phyloP scores from a whole-genome alignment of 352 stramenopile genomes.

The Phytophthora pinifolia region DNA sequence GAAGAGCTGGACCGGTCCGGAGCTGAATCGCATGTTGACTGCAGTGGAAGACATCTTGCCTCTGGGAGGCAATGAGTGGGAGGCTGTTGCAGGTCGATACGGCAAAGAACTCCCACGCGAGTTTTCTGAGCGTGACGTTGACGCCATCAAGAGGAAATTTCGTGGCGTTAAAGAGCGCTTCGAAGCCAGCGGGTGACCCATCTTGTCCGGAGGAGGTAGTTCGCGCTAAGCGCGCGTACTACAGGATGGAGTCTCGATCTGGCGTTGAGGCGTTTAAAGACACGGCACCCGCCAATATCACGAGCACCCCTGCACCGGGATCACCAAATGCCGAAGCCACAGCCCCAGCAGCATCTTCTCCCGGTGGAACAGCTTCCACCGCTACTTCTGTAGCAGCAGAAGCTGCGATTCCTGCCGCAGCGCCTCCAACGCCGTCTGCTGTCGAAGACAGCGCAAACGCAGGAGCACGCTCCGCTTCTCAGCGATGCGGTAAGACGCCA shows the following conservation, averaged over 20 bases:
- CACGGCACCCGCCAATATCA: not conserved
- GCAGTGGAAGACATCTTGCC: not conserved
- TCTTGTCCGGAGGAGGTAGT: not conserved
- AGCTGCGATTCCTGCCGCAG: too few relatives aligned
- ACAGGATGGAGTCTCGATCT: not conserved
- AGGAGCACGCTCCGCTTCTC: not conserved
- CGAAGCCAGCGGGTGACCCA: not conserved
- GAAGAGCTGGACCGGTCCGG: conserved; percentile 1
- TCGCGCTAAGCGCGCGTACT: not conserved
- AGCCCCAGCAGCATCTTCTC: not conserved
- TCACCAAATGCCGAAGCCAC: too few relatives aligned
- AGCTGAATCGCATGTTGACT: not conserved
- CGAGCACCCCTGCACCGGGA: too few relatives aligned
- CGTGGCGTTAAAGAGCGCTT: not conserved
- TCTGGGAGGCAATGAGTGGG: conserved; percentile 1
- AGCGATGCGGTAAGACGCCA: conserved; percentile 1
- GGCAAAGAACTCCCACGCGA: not conserved
- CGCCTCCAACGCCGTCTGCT: too few relatives aligned
- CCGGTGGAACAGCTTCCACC: not conserved
- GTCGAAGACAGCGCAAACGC: not conserved
- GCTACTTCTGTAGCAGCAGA: not conserved
- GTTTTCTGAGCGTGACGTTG: not conserved
- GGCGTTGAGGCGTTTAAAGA: not conserved
- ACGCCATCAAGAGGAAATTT: not conserved
- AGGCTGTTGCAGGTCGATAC: not conserved